A percentile compares a stretch with the other conserved stretches of the same genome.
Conservation (phyloP, 2,329 filamentous ascomycete genomes). For the Neonectria coccinea region DNA sequence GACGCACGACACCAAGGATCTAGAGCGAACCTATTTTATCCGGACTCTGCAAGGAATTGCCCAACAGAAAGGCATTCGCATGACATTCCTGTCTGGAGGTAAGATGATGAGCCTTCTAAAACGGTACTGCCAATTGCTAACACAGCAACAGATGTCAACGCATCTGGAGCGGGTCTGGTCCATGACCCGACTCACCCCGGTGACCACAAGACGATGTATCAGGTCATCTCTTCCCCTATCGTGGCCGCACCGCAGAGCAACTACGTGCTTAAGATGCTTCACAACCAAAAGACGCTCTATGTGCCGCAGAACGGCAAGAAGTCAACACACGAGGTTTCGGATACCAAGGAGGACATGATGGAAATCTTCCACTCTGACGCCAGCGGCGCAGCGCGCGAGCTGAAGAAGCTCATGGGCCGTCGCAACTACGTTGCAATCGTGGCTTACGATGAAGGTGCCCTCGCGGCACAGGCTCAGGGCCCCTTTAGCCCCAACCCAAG, state of each 20-base stretch:
- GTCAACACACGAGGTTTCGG: constrained; percentile 78
- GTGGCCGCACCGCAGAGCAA: constrained; percentile 87
- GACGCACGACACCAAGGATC: constrained; percentile 98
- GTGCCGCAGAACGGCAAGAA: constrained; percentile 88
- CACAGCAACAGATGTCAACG: constrained; percentile 76
- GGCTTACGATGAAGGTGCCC: constrained; percentile 90
- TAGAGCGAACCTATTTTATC: constrained; percentile 96
- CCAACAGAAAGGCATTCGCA: constrained; percentile 93
- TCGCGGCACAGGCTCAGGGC: constrained; percentile 54
- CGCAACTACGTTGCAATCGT: constrained; percentile 94
- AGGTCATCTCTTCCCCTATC: constrained; percentile 92
- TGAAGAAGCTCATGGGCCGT: constrained; percentile 92
- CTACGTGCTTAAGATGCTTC: constrained; percentile 94
- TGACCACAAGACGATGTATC: constrained; percentile 99
- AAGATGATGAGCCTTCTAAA: constrained; percentile 45
- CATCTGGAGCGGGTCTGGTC: constrained; percentile 89
- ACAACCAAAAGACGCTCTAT: constrained; percentile 93
- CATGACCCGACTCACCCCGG: constrained; percentile 92
- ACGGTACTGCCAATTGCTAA: constrained; percentile 34
- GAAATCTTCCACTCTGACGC: constrained; percentile 98
- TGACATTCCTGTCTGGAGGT: constrained; percentile 96
- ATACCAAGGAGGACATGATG: constrained; percentile 99
- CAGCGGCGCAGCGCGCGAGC: constrained; percentile 82
- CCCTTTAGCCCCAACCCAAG: constrained; percentile 55
- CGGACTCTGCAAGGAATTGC: constrained; percentile 94